A percentile compares a stretch with the other conserved stretches of the same genome.
Conservation (phyloP, 1,284 basidiomycete genomes). For the Schizopora paradoxa region DNA sequence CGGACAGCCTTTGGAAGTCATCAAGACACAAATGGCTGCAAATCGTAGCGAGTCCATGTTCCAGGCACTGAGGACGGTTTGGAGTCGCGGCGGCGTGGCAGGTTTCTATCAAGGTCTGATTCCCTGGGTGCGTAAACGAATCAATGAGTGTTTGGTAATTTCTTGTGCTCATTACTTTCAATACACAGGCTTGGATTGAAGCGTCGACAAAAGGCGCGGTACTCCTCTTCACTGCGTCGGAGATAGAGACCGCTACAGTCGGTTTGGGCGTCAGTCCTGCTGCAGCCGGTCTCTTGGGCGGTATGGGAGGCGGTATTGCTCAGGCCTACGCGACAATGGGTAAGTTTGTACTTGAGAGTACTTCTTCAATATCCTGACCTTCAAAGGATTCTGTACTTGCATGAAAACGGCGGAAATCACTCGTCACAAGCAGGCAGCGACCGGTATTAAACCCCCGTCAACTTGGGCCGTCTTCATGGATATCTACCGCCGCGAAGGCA, state of each 20-base stretch:
- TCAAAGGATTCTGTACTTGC: constrained; percentile 89
- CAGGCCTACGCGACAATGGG: constrained; percentile 99
- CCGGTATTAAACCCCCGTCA: constrained; percentile 86
- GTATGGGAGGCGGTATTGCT: constrained; percentile 96
- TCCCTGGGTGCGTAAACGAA: constrained; percentile 73
- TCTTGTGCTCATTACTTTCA: constrained; percentile 17
- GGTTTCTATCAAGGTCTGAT: constrained; percentile 99
- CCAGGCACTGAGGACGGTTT: constrained; percentile 82
- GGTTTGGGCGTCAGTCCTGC: constrained; percentile 74
- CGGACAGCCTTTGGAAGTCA: constrained; percentile 95
- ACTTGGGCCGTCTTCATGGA: constrained; percentile 94
- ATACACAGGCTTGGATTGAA: constrained; percentile 94
- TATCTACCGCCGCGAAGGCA: constrained; percentile 90
- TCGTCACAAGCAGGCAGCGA: constrained; percentile 89
- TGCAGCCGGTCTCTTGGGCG: constrained; percentile 85
- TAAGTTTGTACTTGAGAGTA: constrained; percentile 40
- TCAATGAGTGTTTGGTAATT: constrained; percentile 5
- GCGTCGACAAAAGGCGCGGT: constrained; percentile 98
- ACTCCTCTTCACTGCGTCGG: constrained; percentile 91
- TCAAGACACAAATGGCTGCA: constrained; percentile 99
- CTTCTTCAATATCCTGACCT: not conserved
- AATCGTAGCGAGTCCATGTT: constrained; percentile 88
- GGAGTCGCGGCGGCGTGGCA: constrained; percentile 83
- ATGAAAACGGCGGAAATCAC: constrained; percentile 99
- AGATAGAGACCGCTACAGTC: constrained; percentile 77